Percentiles rank a stretch among this genome's conserved stretches.
These are phyloP conservation scores for Bruguiera sexangula DNA, from an alignment of 345 rosid species.

Conservation along the genomic window DNA sequence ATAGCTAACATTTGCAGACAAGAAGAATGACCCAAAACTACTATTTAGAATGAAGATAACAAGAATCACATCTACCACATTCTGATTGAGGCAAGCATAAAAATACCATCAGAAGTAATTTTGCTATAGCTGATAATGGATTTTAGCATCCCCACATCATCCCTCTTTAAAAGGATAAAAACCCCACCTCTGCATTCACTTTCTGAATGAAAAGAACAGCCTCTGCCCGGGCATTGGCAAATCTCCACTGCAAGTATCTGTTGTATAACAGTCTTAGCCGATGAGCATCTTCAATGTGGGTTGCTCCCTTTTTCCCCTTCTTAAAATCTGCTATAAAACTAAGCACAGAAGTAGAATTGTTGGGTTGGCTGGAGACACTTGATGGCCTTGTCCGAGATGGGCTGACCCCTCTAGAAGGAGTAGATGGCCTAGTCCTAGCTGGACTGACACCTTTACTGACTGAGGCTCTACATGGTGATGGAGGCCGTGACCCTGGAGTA, in stretches of 20 bases:
- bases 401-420: slow-evolving; percentile 72
- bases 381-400: slow-evolving; percentile 74
- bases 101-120: neutral
- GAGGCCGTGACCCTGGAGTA: slow-evolving; percentile 48
- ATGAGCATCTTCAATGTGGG: slow-evolving; percentile 83
- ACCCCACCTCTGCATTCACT: slow-evolving; percentile 70
- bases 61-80: neutral
- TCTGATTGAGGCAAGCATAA: neutral
- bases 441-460: slow-evolving; percentile 55
- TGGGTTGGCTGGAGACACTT: slow-evolving; percentile 48
- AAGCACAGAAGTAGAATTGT: slow-evolving; percentile 67
- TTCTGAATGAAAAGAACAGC: slow-evolving; percentile 65
- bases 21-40: neutral
- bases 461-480: slow-evolving; percentile 65
- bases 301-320: slow-evolving; percentile 63
- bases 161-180: neutral
- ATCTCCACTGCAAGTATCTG: slow-evolving; percentile 88
- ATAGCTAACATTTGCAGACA: neutral
- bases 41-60: neutral
- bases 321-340: slow-evolving; percentile 83
- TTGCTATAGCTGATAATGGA: too few species aligned
- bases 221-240: slow-evolving; percentile 71
- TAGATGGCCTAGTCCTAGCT: slow-evolving; percentile 56
- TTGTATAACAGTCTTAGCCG: slow-evolving; percentile 79
- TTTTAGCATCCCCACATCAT: neutral